phyloP scores from a whole-genome alignment of 257 asterid genomes.

The Haberlea rhodopensis region DNA sequence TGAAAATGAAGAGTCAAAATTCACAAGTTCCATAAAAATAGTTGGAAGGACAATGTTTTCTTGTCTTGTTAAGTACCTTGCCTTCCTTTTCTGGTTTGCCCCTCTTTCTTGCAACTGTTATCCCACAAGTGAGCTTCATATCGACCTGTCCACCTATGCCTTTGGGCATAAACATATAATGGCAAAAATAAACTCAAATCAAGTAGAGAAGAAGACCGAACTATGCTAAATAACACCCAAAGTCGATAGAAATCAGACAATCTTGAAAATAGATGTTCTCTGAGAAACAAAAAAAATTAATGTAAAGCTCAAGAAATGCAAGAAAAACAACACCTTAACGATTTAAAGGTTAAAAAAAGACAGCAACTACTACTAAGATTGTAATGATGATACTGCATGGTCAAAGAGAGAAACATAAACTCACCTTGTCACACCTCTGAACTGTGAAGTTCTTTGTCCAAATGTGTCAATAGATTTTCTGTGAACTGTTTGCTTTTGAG shows the following conservation, averaged over 20 bases:
- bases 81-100: constrained; percentile 55
- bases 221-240: constrained; percentile 1
- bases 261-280: constrained; percentile 41
- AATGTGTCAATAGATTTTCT: constrained; percentile 93
- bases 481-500: constrained; percentile 63
- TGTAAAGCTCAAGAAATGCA: neutral
- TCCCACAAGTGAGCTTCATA: constrained; percentile 65
- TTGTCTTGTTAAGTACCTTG: constrained; percentile 41
- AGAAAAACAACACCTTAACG: neutral
- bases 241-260: constrained; percentile 21
- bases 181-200: neutral
- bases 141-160: constrained; percentile 58
- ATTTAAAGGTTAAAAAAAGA: neutral
- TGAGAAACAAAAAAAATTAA: neutral
- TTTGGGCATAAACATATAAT: constrained; percentile 21
- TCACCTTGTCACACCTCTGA: constrained; percentile 91
- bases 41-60: neutral
- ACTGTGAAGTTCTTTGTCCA: constrained; percentile 97
- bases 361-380: neutral
- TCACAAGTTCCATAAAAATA: constrained; percentile 23
- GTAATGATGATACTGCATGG: constrained; percentile 7
- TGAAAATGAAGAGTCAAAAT: constrained; percentile 13
- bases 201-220: neutral
- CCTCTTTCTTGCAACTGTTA: constrained; percentile 56
- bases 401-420: neutral